Base-by-base conservation (phyloP, 495 filamentous ascomycete species). In the Hypoxylon crocopeplum region DNA sequence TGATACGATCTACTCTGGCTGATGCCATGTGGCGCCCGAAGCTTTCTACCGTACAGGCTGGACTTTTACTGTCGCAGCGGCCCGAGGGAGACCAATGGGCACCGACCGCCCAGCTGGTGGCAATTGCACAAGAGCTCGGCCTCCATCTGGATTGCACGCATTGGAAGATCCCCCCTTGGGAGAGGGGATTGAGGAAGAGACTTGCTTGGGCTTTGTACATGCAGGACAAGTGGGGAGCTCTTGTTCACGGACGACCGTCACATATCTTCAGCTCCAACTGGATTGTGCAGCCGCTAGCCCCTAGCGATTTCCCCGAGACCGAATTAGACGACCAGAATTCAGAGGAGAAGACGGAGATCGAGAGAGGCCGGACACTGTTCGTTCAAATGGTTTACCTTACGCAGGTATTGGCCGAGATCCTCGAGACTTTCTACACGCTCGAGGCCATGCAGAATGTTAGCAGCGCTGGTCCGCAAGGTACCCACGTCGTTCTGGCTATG, bases 31-130 rank as follows among this genome's bases (percentile, higher is more conserved):
- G 88, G 50, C 79, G 87, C 57, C 90, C 94, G 2, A 96, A 93
- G 57, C 81, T 97, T n/a, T 93, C 93, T 12, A 94, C 93, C 2
- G 84, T 98, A 22, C 94, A 98, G 71, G 93, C 92, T 2, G 94
- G 93, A 7, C 75, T 98, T 40, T 73, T 98, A 29, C 81, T 98
- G 16, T 88, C 93, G 57, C 93, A 98, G 64, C 84, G 91, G 33
- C 92, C 93, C 13, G 89, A 92, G 38, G 82, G 93, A 1, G 90
- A 92, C 61, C 89, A 92, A 20, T 91, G 92, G 77, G 88, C 89
- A 1, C 77, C 95, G 52, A 97, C 93, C 12, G 89, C 90, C 0
- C 93, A 97, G 70, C 76, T 93, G 3, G 84, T 93, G 2, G 88
- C 89, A 17, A 82, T 92, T 32, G 88, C 83, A 8, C 90, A 95